These are phyloP conservation scores for Coemansia sp. DNA, from an alignment of 192 early-diverging fungal genomes.

Conservation along the genomic window DNA sequence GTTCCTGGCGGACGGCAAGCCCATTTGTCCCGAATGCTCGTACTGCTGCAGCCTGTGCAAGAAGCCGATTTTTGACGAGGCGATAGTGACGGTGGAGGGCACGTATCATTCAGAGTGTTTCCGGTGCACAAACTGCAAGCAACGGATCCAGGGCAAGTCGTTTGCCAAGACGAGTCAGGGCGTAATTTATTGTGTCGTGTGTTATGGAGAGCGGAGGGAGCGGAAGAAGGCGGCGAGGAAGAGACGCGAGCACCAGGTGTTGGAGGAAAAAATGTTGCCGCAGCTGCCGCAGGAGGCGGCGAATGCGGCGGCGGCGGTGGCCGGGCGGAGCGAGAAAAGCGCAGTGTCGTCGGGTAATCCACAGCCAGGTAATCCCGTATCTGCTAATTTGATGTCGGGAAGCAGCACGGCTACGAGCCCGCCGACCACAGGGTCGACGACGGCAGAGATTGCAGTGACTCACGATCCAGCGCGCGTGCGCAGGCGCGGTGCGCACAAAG, in stretches of 20 bases:
- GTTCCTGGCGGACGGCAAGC: constrained; percentile 74
- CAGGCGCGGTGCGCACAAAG: constrained; percentile 23
- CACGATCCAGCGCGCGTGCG: constrained; percentile 12
- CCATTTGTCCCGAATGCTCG: constrained; percentile 81
- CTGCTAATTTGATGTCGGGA: neutral
- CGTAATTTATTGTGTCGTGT: constrained; percentile 69
- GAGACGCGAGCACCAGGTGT: constrained; percentile 47
- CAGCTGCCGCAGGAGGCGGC: constrained; percentile 42
- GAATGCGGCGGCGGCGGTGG: constrained; percentile 8
- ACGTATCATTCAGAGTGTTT: constrained; percentile 83
- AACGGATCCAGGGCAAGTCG: constrained; percentile 72
- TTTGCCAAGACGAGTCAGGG: constrained; percentile 83
- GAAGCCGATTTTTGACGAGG: constrained; percentile 73
- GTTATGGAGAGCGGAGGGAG: constrained; percentile 67
- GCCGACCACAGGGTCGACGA: constrained; percentile 6
- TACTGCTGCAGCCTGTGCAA: constrained; percentile 75
- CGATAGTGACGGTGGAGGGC: constrained; percentile 80
- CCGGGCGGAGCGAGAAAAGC: constrained; percentile 1
- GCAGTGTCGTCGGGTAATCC: constrained; percentile 1
- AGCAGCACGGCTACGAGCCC: constrained; percentile 8
- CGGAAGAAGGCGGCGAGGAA: constrained; percentile 63
- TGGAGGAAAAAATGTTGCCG: constrained; percentile 53
- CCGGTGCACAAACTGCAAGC: constrained; percentile 69
- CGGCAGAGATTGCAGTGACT: neutral
- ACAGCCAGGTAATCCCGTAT: neutral